phyloP scores from a whole-genome alignment of 345 rosid genomes.

The Syzygium grande region DNA sequence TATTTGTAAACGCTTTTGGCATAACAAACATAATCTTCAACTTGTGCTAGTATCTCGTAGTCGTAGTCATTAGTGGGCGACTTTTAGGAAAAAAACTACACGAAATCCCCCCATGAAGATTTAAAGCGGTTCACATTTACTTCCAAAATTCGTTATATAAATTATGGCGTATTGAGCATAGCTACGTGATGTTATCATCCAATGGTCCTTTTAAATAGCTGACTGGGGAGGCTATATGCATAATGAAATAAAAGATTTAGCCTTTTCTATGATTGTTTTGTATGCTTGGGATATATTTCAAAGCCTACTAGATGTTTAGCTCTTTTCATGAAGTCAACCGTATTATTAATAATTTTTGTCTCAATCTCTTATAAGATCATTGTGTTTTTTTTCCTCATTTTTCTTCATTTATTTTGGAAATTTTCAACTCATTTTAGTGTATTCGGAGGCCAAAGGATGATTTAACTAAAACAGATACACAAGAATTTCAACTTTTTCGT shows the following conservation, averaged over 20 bases:
- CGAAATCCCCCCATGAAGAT: not conserved
- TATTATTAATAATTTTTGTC: too few relatives aligned
- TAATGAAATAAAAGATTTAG: too few relatives aligned
- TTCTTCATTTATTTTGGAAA: not conserved
- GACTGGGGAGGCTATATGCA: not conserved
- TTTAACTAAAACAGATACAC: not conserved
- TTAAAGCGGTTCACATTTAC: accelerated
- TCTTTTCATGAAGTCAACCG: accelerated
- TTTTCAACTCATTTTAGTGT: accelerated
- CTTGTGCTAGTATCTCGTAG: accelerated
- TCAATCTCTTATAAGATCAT: accelerated
- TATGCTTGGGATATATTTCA: not conserved
- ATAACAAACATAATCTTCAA: too few relatives aligned
- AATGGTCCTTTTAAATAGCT: not conserved
- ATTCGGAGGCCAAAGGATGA: accelerated
- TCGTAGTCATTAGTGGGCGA: accelerated
- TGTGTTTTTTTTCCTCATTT: accelerated
- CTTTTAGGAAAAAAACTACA: not conserved
- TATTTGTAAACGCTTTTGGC: too few relatives aligned
- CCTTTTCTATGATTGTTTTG: too few relatives aligned
- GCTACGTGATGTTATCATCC: too few relatives aligned
- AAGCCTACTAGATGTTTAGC: not conserved
- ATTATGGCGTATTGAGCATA: accelerated
- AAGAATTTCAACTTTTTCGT: not conserved
- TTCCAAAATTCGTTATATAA: not conserved